Base-by-base conservation (phyloP, 192 early-diverging fungal genomes). In the Rhizoclosmatium sp. region DNA sequence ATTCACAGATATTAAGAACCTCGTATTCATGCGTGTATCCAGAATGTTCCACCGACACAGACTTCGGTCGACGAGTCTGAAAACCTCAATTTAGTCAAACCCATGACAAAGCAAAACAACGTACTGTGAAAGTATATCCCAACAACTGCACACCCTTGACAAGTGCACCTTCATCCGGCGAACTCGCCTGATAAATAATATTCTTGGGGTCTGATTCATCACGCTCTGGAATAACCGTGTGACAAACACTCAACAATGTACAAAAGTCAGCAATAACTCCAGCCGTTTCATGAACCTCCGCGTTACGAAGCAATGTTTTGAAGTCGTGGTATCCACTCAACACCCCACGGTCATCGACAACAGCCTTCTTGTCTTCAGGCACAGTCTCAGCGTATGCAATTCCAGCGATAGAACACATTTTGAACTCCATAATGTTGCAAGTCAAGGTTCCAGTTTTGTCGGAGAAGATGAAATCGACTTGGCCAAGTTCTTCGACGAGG, bases 401-500 rank as follows among this genome's bases (percentile, higher is more conserved):
- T 45, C 98, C 98, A 9, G 89, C 98, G 73, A 99, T 95, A 2
- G 93, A 92, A 75, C 93, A 96, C 87, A 88, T 88, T 61, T 80
- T 75, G 69, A 89, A 90, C 83, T 89, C 88, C 87, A 90, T 89
- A 59, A 90, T 76, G 73, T 90, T 90, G 59, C 86, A 76, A 3
- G 89, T 89, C 47, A 90, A 72, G 31, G 89, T 90, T 41, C 89
- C 89, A 21, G 90, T 91, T 84, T 99, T 99, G 87, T 99, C 98
- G 48, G 92, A 94, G 78, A 99, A 98, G 44, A 99, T 95, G 87
- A 94, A 99, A 85, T 98, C 96, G 60, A 99, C 90, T 84, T 90
- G 98, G 16, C 98, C 98, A n/a, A 99, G 86, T 80, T 99, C 98
- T 82, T 99, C 98, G 19, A 99, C 96, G 56, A 99, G 87, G 65